These are phyloP conservation scores for Debaryomyces singareniensis DNA, from an alignment of 1,139 yeast species.

Conservation along the genomic window DNA sequence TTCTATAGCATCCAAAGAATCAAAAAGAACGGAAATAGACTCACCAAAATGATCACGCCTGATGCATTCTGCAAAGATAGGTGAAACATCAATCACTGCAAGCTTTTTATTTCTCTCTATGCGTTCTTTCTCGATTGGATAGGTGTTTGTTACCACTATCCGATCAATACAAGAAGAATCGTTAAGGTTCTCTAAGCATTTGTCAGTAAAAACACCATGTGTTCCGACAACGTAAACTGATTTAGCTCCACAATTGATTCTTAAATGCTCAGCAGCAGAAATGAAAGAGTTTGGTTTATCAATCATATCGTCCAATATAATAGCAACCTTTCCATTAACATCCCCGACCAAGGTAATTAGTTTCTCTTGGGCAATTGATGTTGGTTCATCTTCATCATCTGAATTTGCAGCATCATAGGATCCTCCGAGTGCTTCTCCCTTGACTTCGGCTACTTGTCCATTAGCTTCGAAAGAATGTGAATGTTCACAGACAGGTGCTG, in stretches of 20 bases:
- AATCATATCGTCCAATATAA: conserved; percentile 93
- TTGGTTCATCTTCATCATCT: conserved; percentile 82
- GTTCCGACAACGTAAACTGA: conserved; percentile 89
- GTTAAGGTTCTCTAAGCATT: conserved; percentile 74
- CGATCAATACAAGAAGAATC: conserved; percentile 77
- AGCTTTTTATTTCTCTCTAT: conserved; percentile 57
- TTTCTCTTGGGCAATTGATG: conserved; percentile 65
- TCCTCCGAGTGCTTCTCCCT: conserved; percentile 67
- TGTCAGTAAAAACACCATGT: conserved; percentile 88
- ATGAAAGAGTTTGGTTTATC: conserved; percentile 91
- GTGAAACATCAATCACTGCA: conserved; percentile 85
- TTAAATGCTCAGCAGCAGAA: conserved; percentile 96
- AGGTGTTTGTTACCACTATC: conserved; percentile 92
- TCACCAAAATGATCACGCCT: conserved; percentile 98
- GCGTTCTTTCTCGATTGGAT: conserved; percentile 69
- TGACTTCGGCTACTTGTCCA: conserved; percentile 14
- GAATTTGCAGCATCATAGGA: conserved; percentile 69
- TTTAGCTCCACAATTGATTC: conserved; percentile 92
- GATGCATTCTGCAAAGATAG: conserved; percentile 95
- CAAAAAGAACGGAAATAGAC: conserved; percentile 85
- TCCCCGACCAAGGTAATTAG: conserved; percentile 95
- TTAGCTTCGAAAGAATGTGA: conserved; percentile 2
- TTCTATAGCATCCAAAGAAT: conserved; percentile 67
- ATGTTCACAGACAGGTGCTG: conserved; percentile 9
- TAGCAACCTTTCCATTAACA: conserved; percentile 85